Percentiles rank a stretch among this genome's conserved stretches.
Evolutionary conservation across 352 stramenopile species (phyloP).

Genomic region (Phytophthora hibernalis): DNA sequence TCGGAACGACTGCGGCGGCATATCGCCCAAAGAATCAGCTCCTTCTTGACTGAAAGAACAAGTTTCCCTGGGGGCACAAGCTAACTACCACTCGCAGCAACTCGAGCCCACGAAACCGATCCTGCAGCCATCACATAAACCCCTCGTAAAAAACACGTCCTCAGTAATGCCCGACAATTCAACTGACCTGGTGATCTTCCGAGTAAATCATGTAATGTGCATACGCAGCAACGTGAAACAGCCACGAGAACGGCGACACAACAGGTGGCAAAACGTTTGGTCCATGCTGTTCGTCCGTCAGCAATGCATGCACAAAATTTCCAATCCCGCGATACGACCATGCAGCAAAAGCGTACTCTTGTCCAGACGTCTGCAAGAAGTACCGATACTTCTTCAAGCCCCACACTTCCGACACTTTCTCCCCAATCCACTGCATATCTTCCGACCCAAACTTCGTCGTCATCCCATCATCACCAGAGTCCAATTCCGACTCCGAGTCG

Average conservation of each 20-base stretch:
- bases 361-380: constrained; percentile 53
- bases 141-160: background rate
- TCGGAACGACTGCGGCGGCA: constrained; percentile 21
- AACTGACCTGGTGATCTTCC: constrained; percentile 40
- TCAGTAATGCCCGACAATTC: background rate
- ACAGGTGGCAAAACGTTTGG: constrained; percentile 25
- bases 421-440: constrained; percentile 48
- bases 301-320: constrained; percentile 42
- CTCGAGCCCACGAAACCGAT: constrained; percentile 42
- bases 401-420: constrained; percentile 34
- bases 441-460: constrained; percentile 21
- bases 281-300: constrained; percentile 27
- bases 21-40: background rate
- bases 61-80: constrained; percentile 35
- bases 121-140: constrained; percentile 21
- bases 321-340: constrained; percentile 65
- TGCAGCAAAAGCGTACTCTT: constrained; percentile 65
- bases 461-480: constrained; percentile 40
- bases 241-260: constrained; percentile 48
- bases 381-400: constrained; percentile 53
- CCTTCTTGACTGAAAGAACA: background rate
- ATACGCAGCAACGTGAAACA: constrained; percentile 55
- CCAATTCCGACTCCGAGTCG: constrained; percentile 39
- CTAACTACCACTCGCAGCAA: constrained; percentile 26
- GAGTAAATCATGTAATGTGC: constrained; percentile 50